These are phyloP conservation scores for Rhodotorula glutinis DNA, from an alignment of 1,284 basidiomycete genomes.

Conservation along the genomic window DNA sequence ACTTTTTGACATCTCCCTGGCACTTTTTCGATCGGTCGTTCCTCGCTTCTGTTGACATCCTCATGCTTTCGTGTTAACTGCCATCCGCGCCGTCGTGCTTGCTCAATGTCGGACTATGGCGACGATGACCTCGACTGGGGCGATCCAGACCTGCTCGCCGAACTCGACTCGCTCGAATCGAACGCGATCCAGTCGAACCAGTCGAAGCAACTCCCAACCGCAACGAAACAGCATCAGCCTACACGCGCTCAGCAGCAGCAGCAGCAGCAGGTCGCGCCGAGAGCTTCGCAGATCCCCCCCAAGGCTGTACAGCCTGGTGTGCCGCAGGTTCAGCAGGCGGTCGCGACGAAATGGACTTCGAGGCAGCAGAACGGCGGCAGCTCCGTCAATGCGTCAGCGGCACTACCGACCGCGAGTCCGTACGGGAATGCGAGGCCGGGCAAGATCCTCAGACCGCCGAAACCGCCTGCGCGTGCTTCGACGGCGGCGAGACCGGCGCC, in stretches of 20 bases:
- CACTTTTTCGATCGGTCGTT: no score
- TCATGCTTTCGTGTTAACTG: no score
- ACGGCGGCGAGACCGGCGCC: no score
- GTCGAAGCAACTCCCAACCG: not conserved
- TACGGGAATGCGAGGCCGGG: slow-evolving; percentile 1
- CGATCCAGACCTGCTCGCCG: not conserved
- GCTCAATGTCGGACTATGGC: slow-evolving; percentile 1
- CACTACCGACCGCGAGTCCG: not conserved
- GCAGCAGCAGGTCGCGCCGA: not conserved
- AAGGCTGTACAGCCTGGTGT: no score
- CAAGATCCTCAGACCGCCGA: slow-evolving; percentile 7
- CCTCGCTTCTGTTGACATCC: no score
- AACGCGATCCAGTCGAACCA: no score
- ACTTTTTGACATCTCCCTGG: not conserved
- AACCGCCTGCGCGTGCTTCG: slow-evolving; percentile 1
- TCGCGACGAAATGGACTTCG: not conserved
- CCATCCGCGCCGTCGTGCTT: not conserved
- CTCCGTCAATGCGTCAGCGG: not conserved
- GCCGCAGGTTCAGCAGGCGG: not conserved
- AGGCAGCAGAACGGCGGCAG: not conserved
- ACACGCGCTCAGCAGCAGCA: no score
- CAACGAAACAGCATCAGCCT: no score
- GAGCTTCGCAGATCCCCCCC: not conserved
- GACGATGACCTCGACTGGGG: slow-evolving; percentile 5
- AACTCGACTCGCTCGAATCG: slow-evolving; percentile 4